Base-by-base conservation (phyloP, 495 filamentous ascomycete species). In the Bryoglossum gracile region DNA sequence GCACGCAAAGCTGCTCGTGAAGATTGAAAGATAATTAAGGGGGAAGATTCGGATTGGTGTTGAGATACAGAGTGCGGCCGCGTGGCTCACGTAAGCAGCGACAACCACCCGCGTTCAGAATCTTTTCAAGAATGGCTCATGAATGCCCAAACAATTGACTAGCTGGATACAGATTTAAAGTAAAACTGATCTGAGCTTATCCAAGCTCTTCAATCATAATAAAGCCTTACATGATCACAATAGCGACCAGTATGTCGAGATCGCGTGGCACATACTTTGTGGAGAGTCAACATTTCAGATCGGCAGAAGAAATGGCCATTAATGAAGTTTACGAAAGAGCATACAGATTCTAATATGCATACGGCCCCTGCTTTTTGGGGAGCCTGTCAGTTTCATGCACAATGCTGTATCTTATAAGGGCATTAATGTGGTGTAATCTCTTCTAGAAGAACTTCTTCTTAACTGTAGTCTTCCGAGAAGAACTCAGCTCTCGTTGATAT, bases 21-120 rank as follows among this genome's bases (percentile, higher is more conserved):
- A n/a, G 16, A 38, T 6, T 38, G 16, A 38, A 17, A 17, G 8
- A 38, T 38, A 38, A 18, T 38, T 16, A 38, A 38, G 35, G 35
- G 35, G 35, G 35, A 38, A 18, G 35, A 38, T 38, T 38, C 35
- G 35, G 35, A 38, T 38, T 38, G 35, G 35, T 38, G 16, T 38
- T 38, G 35, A 38, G 35, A 38, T 38, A 38, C 35, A 38, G 35
- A 38, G 35, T 11, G 35, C 35, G 35, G 35, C 35, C 35, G 35
- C 35, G 35, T 38, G 35, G 35, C 35, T 38, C 35, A 38, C 35
- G 35, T 38, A 38, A 38, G 28, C 28, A 32, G 28, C 28, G 28
- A 32, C 28, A 32, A 13, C 28, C 28, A 32, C 28, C 28, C 28
- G 28, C 28, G 28, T 32, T 32, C 28, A 32, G 28, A 32, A 32